phyloP scores from a whole-genome alignment of 2,329 filamentous ascomycete genomes.

The Cadophora gregata region DNA sequence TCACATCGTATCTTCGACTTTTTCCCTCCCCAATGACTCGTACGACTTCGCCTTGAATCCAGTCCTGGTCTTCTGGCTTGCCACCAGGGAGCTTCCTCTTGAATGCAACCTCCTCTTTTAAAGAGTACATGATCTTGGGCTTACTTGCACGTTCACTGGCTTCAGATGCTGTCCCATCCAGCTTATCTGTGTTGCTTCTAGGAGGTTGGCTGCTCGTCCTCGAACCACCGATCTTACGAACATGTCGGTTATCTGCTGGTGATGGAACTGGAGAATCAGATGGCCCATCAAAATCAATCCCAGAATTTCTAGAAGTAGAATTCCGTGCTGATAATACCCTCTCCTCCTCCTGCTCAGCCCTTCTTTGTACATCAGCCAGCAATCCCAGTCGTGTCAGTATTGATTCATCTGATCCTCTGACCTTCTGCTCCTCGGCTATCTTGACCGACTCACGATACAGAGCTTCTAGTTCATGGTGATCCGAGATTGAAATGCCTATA shows the following conservation, averaged over 20 bases:
- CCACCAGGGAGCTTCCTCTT: constrained; percentile 58
- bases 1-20: constrained; percentile 77
- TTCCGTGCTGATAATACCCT: constrained; percentile 33
- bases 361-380: constrained; percentile 32
- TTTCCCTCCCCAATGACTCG: constrained; percentile 78
- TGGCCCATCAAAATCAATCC: constrained; percentile 42
- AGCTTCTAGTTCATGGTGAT: constrained; percentile 35
- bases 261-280: constrained; percentile 43
- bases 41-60: constrained; percentile 80
- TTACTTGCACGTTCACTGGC: constrained; percentile 34
- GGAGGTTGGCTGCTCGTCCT: constrained; percentile 43
- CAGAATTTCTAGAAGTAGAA: constrained; percentile 35
- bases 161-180: constrained; percentile 36
- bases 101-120: constrained; percentile 71
- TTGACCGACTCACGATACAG: constrained; percentile 43
- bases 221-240: constrained; percentile 37
- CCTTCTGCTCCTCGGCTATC: constrained; percentile 39
- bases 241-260: constrained; percentile 40
- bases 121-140: constrained; percentile 62
- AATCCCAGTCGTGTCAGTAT: constrained; percentile 30
- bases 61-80: constrained; percentile 59
- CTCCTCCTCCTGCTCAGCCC: constrained; percentile 37
- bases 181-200: constrained; percentile 32
- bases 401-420: constrained; percentile 21
- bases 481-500: constrained; percentile 36